phyloP scores from a whole-genome alignment of 495 filamentous ascomycete genomes.

The Penicillium samsonianum region DNA sequence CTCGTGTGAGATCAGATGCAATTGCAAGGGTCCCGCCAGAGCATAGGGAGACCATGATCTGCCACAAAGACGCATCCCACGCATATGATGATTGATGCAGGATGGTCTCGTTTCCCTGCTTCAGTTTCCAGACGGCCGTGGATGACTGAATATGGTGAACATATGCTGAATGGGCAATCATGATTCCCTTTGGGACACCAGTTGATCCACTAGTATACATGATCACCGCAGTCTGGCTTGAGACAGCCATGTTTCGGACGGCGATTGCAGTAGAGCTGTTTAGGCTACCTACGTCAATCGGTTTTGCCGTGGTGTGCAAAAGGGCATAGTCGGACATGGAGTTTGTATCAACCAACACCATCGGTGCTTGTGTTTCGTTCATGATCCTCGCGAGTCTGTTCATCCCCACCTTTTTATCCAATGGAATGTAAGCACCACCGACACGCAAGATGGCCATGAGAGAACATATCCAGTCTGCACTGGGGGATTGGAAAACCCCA shows the following conservation, averaged over 20 bases:
- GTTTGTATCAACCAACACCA: conserved; percentile 19
- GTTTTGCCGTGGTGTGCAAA: conserved; percentile 4
- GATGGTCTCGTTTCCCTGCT: conserved; percentile 24
- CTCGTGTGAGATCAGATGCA: conserved; percentile 22
- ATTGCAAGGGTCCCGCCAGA: conserved; percentile 39
- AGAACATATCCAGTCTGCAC: conserved; percentile 48
- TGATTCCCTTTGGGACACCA: conserved; percentile 41
- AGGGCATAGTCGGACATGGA: conserved; percentile 3
- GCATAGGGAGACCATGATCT: conserved; percentile 34
- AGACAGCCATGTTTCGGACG: neutral
- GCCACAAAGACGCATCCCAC: conserved; percentile 41
- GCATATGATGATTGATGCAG: conserved; percentile 47
- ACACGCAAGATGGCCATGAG: conserved; percentile 54
- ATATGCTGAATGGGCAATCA: conserved; percentile 33
- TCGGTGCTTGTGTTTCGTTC: conserved; percentile 21
- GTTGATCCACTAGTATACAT: conserved; percentile 48
- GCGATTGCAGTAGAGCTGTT: neutral
- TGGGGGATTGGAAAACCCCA: conserved; percentile 27
- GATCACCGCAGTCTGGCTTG: conserved; percentile 31
- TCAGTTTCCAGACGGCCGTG: conserved; percentile 19
- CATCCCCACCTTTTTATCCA: conserved; percentile 47
- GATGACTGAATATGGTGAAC: conserved; percentile 33
- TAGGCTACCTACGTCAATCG: conserved; percentile 19
- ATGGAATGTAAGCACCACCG: conserved; percentile 53
- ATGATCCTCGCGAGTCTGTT: conserved; percentile 34